Evolutionary conservation across 2,329 filamentous ascomycete genomes (phyloP).

Genomic region (Apiospora koreana): DNA sequence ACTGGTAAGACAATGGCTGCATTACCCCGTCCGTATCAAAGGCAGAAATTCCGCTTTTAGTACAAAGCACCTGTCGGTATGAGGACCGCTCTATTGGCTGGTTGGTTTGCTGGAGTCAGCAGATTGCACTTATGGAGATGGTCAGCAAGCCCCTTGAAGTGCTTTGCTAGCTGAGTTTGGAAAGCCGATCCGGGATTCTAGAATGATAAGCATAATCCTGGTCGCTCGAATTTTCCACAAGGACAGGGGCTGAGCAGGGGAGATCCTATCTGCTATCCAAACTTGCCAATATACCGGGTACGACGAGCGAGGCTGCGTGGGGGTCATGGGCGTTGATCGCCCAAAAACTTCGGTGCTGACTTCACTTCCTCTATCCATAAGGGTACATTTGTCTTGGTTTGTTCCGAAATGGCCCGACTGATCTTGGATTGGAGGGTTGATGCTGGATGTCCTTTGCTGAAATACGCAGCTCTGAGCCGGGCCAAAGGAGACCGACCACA

Average conservation of each 20-base stretch:
- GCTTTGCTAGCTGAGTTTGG: not conserved
- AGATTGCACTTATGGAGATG: not conserved
- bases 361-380: not conserved
- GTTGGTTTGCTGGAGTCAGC: not conserved
- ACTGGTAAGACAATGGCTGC: not conserved
- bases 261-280: not conserved
- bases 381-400: not conserved
- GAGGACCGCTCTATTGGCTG: not conserved
- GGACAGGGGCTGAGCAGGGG: not conserved
- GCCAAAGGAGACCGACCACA: not conserved
- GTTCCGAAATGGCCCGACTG: not conserved
- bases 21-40: not conserved
- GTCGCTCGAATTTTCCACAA: not conserved
- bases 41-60: not conserved
- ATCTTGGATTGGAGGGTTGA: not conserved
- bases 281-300: not conserved
- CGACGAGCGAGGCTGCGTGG: not conserved
- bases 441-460: not conserved
- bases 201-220: not conserved
- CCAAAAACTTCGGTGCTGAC: not conserved
- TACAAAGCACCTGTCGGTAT: no score
- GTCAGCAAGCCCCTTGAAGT: not conserved
- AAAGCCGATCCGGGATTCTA: not conserved
- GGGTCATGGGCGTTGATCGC: not conserved
- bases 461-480: not conserved